Base-by-base conservation (phyloP, 495 filamentous ascomycete species). In the Trichoderma asperelloides region DNA sequence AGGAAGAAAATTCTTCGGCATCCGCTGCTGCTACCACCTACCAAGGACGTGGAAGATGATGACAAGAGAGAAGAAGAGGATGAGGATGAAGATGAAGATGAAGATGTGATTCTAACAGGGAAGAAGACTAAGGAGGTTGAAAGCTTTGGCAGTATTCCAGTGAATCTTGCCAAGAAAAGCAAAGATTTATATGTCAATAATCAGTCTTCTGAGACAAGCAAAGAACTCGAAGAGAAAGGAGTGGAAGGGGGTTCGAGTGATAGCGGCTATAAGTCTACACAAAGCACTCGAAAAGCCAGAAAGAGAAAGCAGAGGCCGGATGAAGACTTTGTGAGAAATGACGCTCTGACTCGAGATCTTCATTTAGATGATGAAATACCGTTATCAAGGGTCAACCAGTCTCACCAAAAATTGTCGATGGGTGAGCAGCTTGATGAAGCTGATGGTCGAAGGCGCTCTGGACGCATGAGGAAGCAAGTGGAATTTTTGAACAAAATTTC, bases 91-190 rank as follows among this genome's bases (percentile, higher is more conserved):
- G 63, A 30, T 2, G 64, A 68, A 51, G 66, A 71, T 15, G 75
- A 76, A 12, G 77, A 77, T 55, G 74, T 74, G 25, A 65, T 78
- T 37, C 68, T 77, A 2, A 66, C 70, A 27, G 75, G 69, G 21
- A 60, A 60, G 9, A 60, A 23, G 27, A 15, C 23, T 13, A 28
- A n/a, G 9, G 51, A 60, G 23, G 27, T 15, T 3, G 11, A 9
- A 30, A 28, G 18, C 18, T 21, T 21, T 21, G 47, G n/a, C 3
- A 21, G 2, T 2, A 18, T 18, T 2, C 1, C 2, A 23, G 47
- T 16, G n/a, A n/a, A 28, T 4, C 3, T n/a, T 60, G 11, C 51
- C 0, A 23, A 30, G 9, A 9, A 12, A 15, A 16, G 9, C 51
- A 16, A 28, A 0, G 23, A 28, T 30, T 28, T 28, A 13, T 2